Evolutionary conservation across 441 rosid genomes (phyloP).

Genomic region (Kokia cookei): DNA sequence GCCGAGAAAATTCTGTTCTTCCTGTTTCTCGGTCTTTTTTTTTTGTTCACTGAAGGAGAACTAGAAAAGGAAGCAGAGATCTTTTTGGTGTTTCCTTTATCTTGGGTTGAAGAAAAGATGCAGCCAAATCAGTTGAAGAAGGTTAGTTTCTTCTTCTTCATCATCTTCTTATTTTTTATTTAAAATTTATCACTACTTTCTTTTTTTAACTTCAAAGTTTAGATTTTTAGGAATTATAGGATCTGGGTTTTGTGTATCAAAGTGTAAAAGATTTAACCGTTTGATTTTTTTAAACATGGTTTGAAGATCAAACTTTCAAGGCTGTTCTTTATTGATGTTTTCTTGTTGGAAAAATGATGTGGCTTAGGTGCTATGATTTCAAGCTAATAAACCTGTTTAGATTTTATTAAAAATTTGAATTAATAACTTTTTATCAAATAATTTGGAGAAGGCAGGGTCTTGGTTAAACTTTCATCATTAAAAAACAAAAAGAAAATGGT

Average conservation of each 20-base stretch:
- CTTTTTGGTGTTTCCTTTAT: neutral
- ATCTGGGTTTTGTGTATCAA: neutral
- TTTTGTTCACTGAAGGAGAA: slow-evolving; percentile 1
- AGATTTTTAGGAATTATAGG: neutral
- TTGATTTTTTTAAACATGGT: neutral
- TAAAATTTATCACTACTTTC: neutral
- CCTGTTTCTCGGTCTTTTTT: slow-evolving; percentile 5
- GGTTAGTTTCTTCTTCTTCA: slow-evolving; percentile 28
- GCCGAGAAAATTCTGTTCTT: slow-evolving; percentile 1
- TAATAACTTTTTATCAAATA: neutral
- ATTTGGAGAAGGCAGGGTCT: neutral
- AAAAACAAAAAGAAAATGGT: neutral
- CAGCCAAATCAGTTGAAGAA: slow-evolving; percentile 56
- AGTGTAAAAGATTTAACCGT: neutral
- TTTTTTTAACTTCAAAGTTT: neutral
- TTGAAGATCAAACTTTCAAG: neutral
- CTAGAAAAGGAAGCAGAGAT: neutral
- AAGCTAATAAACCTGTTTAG: neutral
- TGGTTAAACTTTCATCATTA: neutral
- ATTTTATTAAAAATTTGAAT: neutral
- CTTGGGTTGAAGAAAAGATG: slow-evolving; percentile 33
- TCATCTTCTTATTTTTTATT: neutral
- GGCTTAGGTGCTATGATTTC: neutral
- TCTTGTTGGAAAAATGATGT: neutral
- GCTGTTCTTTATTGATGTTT: neutral